A percentile compares a stretch with the other conserved stretches of the same genome.
phyloP scores from a whole-genome alignment of 176 grass and related monocot species.

The Pontederia crassipes region DNA sequence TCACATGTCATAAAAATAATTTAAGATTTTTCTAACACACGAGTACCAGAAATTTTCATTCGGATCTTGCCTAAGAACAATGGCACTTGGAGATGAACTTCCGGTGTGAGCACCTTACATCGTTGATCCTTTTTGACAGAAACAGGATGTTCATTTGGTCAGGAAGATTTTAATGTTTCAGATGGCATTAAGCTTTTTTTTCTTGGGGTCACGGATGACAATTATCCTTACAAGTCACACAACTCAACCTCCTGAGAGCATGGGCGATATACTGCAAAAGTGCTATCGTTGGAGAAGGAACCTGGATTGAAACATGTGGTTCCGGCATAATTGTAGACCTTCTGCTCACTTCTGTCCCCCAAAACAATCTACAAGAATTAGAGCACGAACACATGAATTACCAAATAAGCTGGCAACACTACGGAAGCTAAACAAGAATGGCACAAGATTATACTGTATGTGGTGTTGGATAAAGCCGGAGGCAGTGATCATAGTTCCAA shows the following conservation, averaged over 20 bases:
- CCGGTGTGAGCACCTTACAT: no score
- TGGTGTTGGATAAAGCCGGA: slow-evolving; percentile 85
- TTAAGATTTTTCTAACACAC: no score
- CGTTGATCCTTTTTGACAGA: no score
- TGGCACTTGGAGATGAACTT: no score
- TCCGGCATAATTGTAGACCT: slow-evolving; percentile 93
- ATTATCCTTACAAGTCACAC: slow-evolving; percentile 65
- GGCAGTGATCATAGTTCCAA: slow-evolving; percentile 98
- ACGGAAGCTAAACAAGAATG: slow-evolving; percentile 9
- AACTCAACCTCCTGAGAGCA: slow-evolving; percentile 92
- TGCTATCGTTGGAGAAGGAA: slow-evolving; percentile 78
- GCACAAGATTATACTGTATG: slow-evolving; percentile 34
- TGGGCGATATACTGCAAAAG: slow-evolving; percentile 84
- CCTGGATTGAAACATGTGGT: slow-evolving; percentile 96
- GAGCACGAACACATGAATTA: no score
- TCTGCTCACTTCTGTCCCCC: slow-evolving; percentile 84
- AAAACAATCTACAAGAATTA: slow-evolving; percentile 68
- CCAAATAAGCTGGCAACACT: no score
- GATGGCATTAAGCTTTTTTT: no score
- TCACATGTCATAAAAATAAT: no score
- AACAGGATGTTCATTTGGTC: no score
- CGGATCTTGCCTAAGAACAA: no score
- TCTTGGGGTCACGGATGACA: background rate
- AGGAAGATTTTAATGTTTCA: no score
- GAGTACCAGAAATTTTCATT: no score